Evolutionary conservation across 352 stramenopile genomes (phyloP), one percentile per base, ranked within the genome.

Genomic region (Phytopythium kandeliae): DNA sequence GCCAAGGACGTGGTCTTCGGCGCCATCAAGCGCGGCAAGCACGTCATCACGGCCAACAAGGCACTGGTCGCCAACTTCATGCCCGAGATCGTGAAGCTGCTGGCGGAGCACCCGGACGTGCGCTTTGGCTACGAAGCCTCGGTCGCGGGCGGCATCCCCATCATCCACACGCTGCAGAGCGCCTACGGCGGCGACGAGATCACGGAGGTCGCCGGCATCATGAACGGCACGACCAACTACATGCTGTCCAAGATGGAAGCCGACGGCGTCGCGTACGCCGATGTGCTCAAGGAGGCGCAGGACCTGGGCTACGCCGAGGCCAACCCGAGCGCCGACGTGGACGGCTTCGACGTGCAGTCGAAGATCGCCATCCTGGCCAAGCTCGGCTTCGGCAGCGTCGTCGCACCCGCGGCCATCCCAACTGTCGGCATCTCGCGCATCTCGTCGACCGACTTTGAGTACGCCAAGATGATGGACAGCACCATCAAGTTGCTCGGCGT

Each of bases 161-260:
- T 98, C 67, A 98, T 98, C 72, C 78, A 97, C 67, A 96, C 89
- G 31, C 69, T 98, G 31, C 92, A 98, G 73, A 87, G 77, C 57
- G 87, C 89, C 37, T 98, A 97, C 69, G 69, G 78, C 30, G 91
- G 89, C 43, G 94, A 98, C 72, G 72, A 77, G 33, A 97, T 98
- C 68, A 87, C 84, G 13, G 83, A 95, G 57, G 84, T 98, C 54
- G 88, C 86, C 34, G 96, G 96, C 22, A 98, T 99, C 65, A 96
- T 97, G 78, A 99, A 99, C 69, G 96, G 96, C 42, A 98, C 95
- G 9, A 99, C 95, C 47, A 99, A 99, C 74, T 99, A 97, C 76
- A 98, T 99, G 87, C 66, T 99, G 38, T 96, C 86, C 44, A 98
- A 98, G 77, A 98, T 99, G 94, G 90, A 98, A 65, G 67, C 82